Percentiles rank a stretch among this genome's conserved stretches.
phyloP scores from a whole-genome alignment of 345 rosid genomes.

The Stellera chamaejasme region DNA sequence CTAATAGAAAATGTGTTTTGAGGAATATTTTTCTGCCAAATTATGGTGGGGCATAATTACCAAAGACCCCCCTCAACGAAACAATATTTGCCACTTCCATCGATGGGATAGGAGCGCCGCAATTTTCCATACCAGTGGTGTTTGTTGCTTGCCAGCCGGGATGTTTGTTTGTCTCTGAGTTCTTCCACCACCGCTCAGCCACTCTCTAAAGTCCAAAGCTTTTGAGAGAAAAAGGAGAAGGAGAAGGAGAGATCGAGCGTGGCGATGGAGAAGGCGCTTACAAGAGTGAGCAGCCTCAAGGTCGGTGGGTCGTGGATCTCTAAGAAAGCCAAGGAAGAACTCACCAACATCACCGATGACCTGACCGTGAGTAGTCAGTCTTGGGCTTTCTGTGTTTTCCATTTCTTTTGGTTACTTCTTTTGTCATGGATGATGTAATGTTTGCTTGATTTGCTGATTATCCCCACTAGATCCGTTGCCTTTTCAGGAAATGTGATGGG shows the following conservation, averaged over 20 bases:
- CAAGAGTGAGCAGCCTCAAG: conserved; percentile 83
- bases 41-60: too few relatives aligned
- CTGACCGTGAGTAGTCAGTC: conserved; percentile 48
- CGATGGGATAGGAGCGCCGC: conserved; percentile 9
- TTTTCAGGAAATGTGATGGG: conserved; percentile 5
- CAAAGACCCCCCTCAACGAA: conserved; percentile 2
- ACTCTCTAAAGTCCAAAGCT: conserved; percentile 6
- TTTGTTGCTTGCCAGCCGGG: conserved; percentile 5
- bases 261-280: conserved; percentile 83
- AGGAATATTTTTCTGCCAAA: too few relatives aligned
- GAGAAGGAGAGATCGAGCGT: conserved; percentile 3
- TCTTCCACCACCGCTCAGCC: too few relatives aligned
- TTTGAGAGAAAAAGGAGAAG: background rate
- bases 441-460: conserved; percentile 11
- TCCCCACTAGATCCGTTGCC: conserved; percentile 21
- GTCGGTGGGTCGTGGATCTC: conserved; percentile 85
- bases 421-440: conserved; percentile 21
- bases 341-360: conserved; percentile 76
- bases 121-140: conserved; percentile 3
- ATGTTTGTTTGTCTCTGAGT: conserved; percentile 5
- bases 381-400: background rate
- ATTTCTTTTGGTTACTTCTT: background rate
- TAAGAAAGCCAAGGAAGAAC: conserved; percentile 85
- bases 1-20: too few relatives aligned
- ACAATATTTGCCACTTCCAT: background rate